Base-by-base conservation (phyloP, 768 basidiomycete species). In the Tylopilus sp. region DNA sequence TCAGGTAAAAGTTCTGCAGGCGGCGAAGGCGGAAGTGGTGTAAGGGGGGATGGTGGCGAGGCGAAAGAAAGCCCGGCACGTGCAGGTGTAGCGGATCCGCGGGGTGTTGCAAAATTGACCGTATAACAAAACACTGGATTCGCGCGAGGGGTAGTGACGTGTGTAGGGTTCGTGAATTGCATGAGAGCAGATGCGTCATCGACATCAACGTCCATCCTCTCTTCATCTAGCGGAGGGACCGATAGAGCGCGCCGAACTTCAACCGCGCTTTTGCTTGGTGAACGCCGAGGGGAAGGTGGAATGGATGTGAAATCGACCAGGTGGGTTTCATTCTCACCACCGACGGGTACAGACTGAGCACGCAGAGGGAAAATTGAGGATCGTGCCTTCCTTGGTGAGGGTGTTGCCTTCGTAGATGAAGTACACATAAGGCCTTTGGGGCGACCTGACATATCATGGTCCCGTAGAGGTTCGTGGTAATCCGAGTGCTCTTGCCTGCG, bases 1-100 rank as follows among this genome's bases (percentile, higher is more conserved):
- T 29, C 44, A 21, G 56, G 58, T 8, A 50, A 41, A 33, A 21
- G 22, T 45, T 45, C 57, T 4, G 31, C 19, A 26, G 63, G 61
- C 6, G 81, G 80, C 2, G 82, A 79, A 54, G 76, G 72, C 7
- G 80, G 76, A 30, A 80, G 59, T 8, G 82, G 82, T 8, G 82
- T 82, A 31, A 84, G 68, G 17, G 76, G 76, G 1, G 77, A 78
- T 53, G 72, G 63, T 11, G 73, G 67, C 5, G 65, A 60, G 16
- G 53, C 17, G 3, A 48, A 17, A 28, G 44, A 48, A 21, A 44
- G 28, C 19, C 26, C 21, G 5, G 56, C 50, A 34, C 45, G 42
- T 13, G 48, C 33, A 26, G 46, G 50, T 14, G 45, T 51, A 4
- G 28, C 46, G 10, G 57, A 36, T 38, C 45, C 48, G 26, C 50